These are phyloP conservation scores for Trypanosoma rangeli DNA, from an alignment of 208 protist genomes.

Conservation along the genomic window DNA sequence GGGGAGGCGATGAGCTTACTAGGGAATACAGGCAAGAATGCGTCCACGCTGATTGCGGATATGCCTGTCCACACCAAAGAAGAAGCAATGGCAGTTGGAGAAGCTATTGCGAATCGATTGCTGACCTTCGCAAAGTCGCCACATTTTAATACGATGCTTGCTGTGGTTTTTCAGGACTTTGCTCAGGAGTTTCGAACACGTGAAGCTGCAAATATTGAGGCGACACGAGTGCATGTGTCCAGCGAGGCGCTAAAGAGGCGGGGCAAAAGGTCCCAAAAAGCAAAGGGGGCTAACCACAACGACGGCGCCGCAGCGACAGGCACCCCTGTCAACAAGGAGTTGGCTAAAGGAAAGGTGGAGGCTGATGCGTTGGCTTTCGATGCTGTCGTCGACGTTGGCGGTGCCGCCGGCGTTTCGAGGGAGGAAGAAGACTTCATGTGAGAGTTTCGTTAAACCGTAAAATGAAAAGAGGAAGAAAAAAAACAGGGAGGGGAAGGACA, in stretches of 20 bases:
- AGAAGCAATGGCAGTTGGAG: conserved; percentile 46
- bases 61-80: conserved; percentile 31
- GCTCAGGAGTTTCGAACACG: conserved; percentile 44
- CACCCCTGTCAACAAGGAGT: not conserved
- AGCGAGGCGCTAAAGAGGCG: conserved; percentile 32
- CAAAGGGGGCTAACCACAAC: conserved; percentile 22
- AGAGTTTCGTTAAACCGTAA: not conserved
- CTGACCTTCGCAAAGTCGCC: conserved; percentile 31
- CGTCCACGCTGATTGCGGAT: conserved; percentile 45
- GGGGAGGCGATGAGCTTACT: conserved; percentile 36
- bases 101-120: conserved; percentile 60
- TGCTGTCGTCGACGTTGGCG: conserved; percentile 45
- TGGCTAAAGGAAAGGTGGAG: not conserved
- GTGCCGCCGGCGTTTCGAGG: conserved; percentile 31
- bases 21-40: conserved; percentile 15
- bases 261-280: conserved; percentile 42
- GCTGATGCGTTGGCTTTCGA: conserved; percentile 41
- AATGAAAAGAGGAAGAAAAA: not conserved
- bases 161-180: conserved; percentile 50
- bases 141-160: conserved; percentile 54
- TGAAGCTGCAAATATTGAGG: conserved; percentile 40
- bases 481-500: not conserved
- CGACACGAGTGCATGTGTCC: conserved; percentile 43
- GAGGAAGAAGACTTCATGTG: conserved; percentile 28
- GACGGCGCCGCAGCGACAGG: conserved; percentile 5